phyloP scores from a whole-genome alignment of 1,139 yeast genomes.

The Hemisphaericaspora xylanilytica region DNA sequence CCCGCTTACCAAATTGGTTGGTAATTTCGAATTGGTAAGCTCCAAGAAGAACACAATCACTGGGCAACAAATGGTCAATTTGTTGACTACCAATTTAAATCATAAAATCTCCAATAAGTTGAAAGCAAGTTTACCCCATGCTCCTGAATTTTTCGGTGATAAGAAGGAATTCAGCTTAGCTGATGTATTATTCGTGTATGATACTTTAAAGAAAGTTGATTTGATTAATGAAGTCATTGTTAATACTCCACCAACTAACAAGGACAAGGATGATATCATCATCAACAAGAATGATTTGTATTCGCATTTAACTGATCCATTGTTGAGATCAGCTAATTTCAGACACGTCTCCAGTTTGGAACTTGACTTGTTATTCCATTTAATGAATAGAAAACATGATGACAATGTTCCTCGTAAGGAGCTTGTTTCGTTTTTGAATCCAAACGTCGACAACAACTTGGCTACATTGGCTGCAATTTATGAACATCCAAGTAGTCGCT shows the following conservation, averaged over 20 bases:
- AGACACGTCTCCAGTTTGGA: slow-evolving; percentile 46
- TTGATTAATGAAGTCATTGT: slow-evolving; percentile 62
- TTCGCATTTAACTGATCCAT: slow-evolving; percentile 48
- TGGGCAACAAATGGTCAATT: slow-evolving; percentile 32
- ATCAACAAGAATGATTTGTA: slow-evolving; percentile 45
- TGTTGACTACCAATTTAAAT: slow-evolving; percentile 38
- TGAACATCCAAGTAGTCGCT: slow-evolving; percentile 43
- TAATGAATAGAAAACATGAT: slow-evolving; percentile 43
- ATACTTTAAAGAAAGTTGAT: slow-evolving; percentile 44
- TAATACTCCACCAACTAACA: slow-evolving; percentile 47
- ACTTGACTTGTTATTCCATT: slow-evolving; percentile 45
- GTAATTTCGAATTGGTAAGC: slow-evolving; percentile 42
- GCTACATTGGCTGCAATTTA: slow-evolving; percentile 38
- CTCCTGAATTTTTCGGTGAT: slow-evolving; percentile 38
- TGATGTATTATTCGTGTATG: slow-evolving; percentile 43
- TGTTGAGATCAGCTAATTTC: slow-evolving; percentile 53
- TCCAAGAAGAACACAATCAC: slow-evolving; percentile 33
- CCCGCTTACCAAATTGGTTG: slow-evolving; percentile 48
- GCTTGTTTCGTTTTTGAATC: slow-evolving; percentile 48
- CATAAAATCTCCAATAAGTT: slow-evolving; percentile 43
- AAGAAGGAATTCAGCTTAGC: slow-evolving; percentile 38
- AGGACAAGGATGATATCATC: slow-evolving; percentile 45
- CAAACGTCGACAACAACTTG: slow-evolving; percentile 40
- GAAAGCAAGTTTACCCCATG: slow-evolving; percentile 32
- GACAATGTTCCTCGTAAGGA: slow-evolving; percentile 53